Evolutionary conservation across 345 rosid genomes (phyloP), one percentile per base, ranked within the genome.

Genomic region (Isatis tinctoria): DNA sequence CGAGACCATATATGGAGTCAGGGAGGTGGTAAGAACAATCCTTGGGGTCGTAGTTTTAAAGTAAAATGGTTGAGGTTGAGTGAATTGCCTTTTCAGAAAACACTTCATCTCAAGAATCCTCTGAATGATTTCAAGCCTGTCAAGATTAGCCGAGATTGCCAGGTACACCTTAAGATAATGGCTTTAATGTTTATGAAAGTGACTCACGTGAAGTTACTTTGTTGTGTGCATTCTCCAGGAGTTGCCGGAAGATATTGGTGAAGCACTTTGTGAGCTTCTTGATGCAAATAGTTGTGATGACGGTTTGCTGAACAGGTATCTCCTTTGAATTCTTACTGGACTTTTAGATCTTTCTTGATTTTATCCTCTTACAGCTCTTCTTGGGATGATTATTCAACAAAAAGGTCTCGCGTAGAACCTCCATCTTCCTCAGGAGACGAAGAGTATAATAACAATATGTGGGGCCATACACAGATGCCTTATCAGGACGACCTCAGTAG

Each of bases 111-210:
- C 71, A 89, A 85, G 90, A 91, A 94, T 78, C 97, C 97, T 60
- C 72, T 94, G 80, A 94, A 91, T 82, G 96, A 89, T 78, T 84
- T 83, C 82, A 94, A 89, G 78, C 97, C 97, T 77, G 97, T 94
- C 78, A 91, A 94, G 86, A 94, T 91, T 78, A 94, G 98, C 86
- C 86, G 98, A 73, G 98, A 94, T 70, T 94, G 98, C 58, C 97
- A 91, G 98, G 98, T 94, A 60, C 69, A 76, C 61, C 47, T 13
- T 13, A 11, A 39, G 36, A 4, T 16, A 48, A 26, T 30, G 63
- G 20, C 69, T 67, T 2, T 45, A 58, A 36, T 3, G 17, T 36
- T 8, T 61, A 28, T 28, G 44, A 41, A 60, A 61, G 41, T 16
- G n/a, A 56, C 53, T 36, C 6, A 58, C 26, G 28, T 62, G 59